Evolutionary conservation across 164 flowering plant species (phyloP).

Genomic region (Echeveria elegans): DNA sequence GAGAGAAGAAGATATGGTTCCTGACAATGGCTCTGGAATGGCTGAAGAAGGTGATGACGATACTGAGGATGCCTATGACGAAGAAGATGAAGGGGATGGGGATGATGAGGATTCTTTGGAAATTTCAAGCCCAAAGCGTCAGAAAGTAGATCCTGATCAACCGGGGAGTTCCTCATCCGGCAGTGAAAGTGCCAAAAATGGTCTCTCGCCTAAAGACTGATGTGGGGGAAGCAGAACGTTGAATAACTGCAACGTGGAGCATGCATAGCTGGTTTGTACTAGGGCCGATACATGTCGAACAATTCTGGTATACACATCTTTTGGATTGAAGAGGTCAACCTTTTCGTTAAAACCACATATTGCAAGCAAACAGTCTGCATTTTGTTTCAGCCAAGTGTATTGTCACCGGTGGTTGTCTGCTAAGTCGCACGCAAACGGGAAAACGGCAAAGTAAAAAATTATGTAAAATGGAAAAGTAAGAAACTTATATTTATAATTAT

Average conservation of each 20-base stretch:
- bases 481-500: too few species aligned
- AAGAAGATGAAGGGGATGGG: neutral
- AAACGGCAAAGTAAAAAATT: too few species aligned
- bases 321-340: too few species aligned
- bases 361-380: too few species aligned
- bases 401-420: too few species aligned
- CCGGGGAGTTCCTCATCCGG: neutral
- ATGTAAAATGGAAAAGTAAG: too few species aligned
- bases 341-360: too few species aligned
- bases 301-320: too few species aligned
- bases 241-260: neutral
- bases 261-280: neutral
- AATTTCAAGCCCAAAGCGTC: neutral
- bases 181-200: neutral
- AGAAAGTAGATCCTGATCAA: neutral
- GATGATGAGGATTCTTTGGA: neutral
- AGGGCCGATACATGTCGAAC: neutral
- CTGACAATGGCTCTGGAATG: neutral
- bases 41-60: conserved; percentile 3
- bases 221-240: neutral
- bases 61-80: conserved; percentile 2
- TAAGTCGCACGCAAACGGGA: too few species aligned
- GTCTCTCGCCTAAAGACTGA: too few species aligned
- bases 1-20: neutral
- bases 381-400: too few species aligned